These are phyloP conservation scores for Wickerhamiella australiensis DNA, from an alignment of 805 yeast genomes.

Conservation along the genomic window DNA sequence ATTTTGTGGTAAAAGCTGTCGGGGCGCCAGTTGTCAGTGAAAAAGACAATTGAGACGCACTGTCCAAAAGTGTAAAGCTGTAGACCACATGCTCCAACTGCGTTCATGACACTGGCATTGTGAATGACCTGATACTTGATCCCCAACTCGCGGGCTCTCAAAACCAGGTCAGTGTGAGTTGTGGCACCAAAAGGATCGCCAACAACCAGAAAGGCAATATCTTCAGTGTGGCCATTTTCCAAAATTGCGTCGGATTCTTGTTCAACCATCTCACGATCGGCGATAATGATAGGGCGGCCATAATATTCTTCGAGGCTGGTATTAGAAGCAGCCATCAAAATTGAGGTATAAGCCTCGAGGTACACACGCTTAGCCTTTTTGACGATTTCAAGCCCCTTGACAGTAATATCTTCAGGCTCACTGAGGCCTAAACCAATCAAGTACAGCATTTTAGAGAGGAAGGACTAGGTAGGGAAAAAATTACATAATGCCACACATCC, in stretches of 20 bases:
- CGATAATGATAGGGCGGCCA: slow-evolving; percentile 72
- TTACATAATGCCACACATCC: slow-evolving; percentile 4
- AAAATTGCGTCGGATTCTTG: slow-evolving; percentile 74
- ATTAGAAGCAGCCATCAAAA: slow-evolving; percentile 82
- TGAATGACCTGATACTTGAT: slow-evolving; percentile 75
- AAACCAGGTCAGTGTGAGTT: slow-evolving; percentile 86
- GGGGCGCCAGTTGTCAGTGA: slow-evolving; percentile 92
- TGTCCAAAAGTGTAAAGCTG: slow-evolving; percentile 94
- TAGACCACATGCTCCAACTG: slow-evolving; percentile 95
- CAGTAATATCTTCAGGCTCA: slow-evolving; percentile 80
- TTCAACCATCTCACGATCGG: slow-evolving; percentile 92
- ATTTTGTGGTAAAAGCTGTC: slow-evolving; percentile 87
- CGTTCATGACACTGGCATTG: slow-evolving; percentile 96
- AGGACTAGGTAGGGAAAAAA: not conserved
- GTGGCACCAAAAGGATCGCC: slow-evolving; percentile 99
- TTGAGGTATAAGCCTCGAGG: slow-evolving; percentile 89
- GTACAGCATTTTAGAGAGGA: slow-evolving; percentile 54
- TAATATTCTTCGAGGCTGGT: slow-evolving; percentile 67
- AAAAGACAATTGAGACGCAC: slow-evolving; percentile 91
- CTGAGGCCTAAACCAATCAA: slow-evolving; percentile 87
- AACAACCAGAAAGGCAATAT: slow-evolving; percentile 87
- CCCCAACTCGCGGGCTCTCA: slow-evolving; percentile 76
- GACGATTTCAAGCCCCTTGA: slow-evolving; percentile 80
- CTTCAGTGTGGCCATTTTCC: slow-evolving; percentile 62
- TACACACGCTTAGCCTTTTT: slow-evolving; percentile 80